Base-by-base conservation (phyloP, 441 rosid genomes). In the Eutrema salsugineum region DNA sequence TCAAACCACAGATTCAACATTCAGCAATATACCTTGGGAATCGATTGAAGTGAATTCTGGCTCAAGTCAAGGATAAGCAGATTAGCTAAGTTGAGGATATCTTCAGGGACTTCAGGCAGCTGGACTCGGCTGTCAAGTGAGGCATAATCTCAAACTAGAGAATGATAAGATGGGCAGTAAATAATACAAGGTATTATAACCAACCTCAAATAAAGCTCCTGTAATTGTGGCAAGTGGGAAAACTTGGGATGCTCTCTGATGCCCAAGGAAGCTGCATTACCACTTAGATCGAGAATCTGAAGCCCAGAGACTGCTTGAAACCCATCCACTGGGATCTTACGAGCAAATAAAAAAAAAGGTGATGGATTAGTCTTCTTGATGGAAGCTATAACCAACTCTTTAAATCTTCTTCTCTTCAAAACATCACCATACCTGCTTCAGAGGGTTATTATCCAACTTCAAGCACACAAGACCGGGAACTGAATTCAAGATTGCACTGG, bases 121-220 rank as follows among this genome's bases (percentile, higher is more conserved):
- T 81, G 97, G 78, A 80, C 71, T 50, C 87, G 91, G 71, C 97
- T 94, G 86, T 74, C 56, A 72, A 72, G 49, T 65, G 68, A 66
- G 54, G 76, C 43, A 71, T 7, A 19, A 16, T 68, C 70, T 66
- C 66, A 58, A 58, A 62, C 44, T 33, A 68, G 32, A 22, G 66
- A 46, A 68, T 32, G n/a, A 64, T 62, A 11, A 42, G 11, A 16
- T 43, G 68, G 36, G 36, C 15, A 2, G 6, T 6, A 69, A 43
- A 60, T 68, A 33, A 14, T 24, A 54, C 16, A 16, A 58, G 8
- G 60, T 55, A 56, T 28, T 69, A 40, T 51, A n/a, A 68, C 83
- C 72, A 58, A 94, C 99, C 99, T 90, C 66, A 94, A 80, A 78
- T 90, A 87, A 78, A 94, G 92, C 89, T 90, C 97, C 77, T 84